Evolutionary conservation across 2,329 filamentous ascomycete species (phyloP).

Genomic region (Ophiostoma pallidulum): DNA sequence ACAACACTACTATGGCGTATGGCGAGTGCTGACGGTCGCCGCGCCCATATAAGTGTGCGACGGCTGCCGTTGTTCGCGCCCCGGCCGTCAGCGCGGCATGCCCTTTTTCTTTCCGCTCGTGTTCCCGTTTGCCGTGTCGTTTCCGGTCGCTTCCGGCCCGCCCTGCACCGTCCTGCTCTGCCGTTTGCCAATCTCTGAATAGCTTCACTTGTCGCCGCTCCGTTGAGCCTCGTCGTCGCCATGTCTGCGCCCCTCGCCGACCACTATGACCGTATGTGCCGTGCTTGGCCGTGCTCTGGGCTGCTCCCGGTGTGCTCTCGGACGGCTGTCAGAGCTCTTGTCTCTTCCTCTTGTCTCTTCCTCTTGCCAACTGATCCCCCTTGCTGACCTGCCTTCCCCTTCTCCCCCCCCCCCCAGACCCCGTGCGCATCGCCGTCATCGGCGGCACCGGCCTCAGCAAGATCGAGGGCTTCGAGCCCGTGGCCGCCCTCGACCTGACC

Average conservation of each 20-base stretch:
- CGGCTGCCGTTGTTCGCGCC: too few species aligned
- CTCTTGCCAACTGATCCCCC: neutral
- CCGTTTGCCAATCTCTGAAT: too few species aligned
- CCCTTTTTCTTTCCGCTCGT: too few species aligned
- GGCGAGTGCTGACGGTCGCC: too few species aligned
- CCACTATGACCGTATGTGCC: slow-evolving; percentile 16
- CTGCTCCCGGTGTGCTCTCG: neutral
- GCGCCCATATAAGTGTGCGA: too few species aligned
- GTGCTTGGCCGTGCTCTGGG: too few species aligned
- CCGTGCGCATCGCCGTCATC: slow-evolving; percentile 78
- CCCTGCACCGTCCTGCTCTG: too few species aligned
- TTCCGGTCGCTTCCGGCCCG: too few species aligned
- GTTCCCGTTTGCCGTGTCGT: too few species aligned
- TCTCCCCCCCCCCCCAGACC: slow-evolving; percentile 32
- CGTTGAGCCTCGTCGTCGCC: neutral
- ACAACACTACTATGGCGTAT: too few species aligned
- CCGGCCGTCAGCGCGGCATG: too few species aligned
- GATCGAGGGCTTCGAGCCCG: slow-evolving; percentile 76
- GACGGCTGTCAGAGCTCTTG: neutral
- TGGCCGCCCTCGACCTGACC: slow-evolving; percentile 63
- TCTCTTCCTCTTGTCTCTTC: neutral
- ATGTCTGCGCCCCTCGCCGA: slow-evolving; percentile 15
- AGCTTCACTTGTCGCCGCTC: too few species aligned
- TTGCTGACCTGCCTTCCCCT: neutral
- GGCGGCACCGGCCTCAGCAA: slow-evolving; percentile 87